Base-by-base conservation (phyloP, 371 early-diverging fungal genomes). In the Funneliformis caledonium region DNA sequence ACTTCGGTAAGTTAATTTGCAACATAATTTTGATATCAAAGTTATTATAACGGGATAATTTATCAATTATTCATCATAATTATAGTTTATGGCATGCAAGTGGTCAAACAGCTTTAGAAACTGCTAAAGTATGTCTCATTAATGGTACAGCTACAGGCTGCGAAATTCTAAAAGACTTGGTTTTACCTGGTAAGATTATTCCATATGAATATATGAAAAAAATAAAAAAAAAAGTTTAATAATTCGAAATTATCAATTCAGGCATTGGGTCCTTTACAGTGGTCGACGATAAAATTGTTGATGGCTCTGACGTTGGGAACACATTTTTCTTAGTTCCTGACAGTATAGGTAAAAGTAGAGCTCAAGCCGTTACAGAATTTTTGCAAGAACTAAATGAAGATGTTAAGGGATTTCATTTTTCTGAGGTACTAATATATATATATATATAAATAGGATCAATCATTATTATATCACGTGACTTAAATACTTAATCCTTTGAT, bases 101-200 rank as follows among this genome's bases (percentile, higher is more conserved):
- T 70, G 99, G 99, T 19, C 98, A 98, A 86, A 85, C 89, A 4
- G 94, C 94, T 10, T 91, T 98, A 48, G 97, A 97, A 82, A 84
- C 85, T 50, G 90, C 97, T 14, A 89, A 92, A 45, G 89, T 98
- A 59, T 94, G 93, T 73, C 88, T 97, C n/a, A 74, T 98, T 45
- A 91, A 95, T 81, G 96, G 90, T 61, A 89, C 93, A 4, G 92
- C 95, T 3, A 92, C 93, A 14, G 97, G 96, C 3, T 92, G 96
- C 48, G 99, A 98, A 82, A 89, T 92, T 31, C 87, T 98, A 50
- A 98, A 98, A 85, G 97, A 98, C 83, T 88, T 98, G 31, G 91
- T 98, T 37, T 89, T 98, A 70, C 97, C 99, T 83, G 98, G 98
- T 94, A 91, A 80, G 81, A 43, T 26, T 26, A 26, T 26, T 26